Conservation (phyloP, 202 grass and related monocot species). For the Brachypodium distachyon region DNA sequence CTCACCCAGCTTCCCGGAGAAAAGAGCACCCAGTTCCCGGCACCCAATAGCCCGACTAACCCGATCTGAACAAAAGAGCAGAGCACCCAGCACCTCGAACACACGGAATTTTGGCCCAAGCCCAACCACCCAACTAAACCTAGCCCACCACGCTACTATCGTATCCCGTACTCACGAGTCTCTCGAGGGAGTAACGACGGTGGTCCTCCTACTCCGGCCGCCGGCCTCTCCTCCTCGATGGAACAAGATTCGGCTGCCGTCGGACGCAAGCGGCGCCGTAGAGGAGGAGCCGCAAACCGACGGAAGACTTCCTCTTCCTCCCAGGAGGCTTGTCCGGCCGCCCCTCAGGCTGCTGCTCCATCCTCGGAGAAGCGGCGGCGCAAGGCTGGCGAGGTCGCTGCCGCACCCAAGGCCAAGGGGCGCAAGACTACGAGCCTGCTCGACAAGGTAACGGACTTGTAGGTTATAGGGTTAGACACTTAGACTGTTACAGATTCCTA, state of each 20-base stretch:
- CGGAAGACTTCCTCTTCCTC: constrained; percentile 15
- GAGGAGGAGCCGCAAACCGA: constrained; percentile 30
- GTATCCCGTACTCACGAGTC: too few species aligned
- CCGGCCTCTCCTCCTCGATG: not conserved
- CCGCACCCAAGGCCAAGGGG: constrained; percentile 24
- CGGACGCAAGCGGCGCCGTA: constrained; percentile 32
- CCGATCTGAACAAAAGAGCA: too few species aligned
- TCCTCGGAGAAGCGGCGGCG: constrained; percentile 36
- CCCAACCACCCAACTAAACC: too few species aligned
- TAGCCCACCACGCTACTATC: too few species aligned
- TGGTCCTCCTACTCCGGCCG: not conserved
- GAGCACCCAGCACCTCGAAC: too few species aligned
- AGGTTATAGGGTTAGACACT: not conserved
- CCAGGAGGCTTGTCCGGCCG: not conserved
- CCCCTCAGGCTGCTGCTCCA: constrained; percentile 15
- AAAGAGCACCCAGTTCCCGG: too few species aligned
- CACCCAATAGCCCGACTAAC: too few species aligned
- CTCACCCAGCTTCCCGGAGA: too few species aligned
- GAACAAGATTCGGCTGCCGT: constrained; percentile 8
- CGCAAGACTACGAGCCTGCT: constrained; percentile 39
- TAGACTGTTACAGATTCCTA: too few species aligned
- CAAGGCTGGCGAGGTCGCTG: not conserved
- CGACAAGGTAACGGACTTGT: constrained; percentile 43
- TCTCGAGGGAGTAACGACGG: too few species aligned
- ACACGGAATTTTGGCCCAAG: too few species aligned